Evolutionary conservation across 805 yeast species (phyloP).

Genomic region (Wickerhamomyces canadensis): DNA sequence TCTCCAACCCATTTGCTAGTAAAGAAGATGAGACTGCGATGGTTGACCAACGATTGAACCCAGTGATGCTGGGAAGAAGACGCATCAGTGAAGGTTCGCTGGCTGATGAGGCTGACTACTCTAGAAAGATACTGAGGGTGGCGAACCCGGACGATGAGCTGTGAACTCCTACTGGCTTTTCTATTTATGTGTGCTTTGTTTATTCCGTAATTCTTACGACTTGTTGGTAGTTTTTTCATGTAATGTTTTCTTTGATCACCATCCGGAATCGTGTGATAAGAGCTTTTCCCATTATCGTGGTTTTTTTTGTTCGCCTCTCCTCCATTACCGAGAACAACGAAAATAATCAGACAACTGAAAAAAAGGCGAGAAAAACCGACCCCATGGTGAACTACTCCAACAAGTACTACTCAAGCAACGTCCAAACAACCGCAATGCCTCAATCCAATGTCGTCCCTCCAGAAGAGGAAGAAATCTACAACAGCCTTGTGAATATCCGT

Average conservation of each 20-base stretch:
- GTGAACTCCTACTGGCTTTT: neutral
- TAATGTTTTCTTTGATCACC: too few relatives aligned
- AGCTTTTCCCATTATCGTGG: too few relatives aligned
- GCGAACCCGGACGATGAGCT: constrained; percentile 73
- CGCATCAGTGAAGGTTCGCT: constrained; percentile 80
- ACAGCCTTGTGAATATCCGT: constrained; percentile 37
- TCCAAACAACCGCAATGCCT: constrained; percentile 15
- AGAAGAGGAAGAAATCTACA: constrained; percentile 33
- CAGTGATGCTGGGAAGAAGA: constrained; percentile 76
- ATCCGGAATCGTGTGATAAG: too few relatives aligned
- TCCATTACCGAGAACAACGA: neutral
- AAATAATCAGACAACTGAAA: neutral
- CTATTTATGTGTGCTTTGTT: neutral
- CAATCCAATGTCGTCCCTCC: constrained; percentile 31
- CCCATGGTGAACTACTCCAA: too few relatives aligned
- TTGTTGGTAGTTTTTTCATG: too few relatives aligned
- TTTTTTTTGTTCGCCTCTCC: too few relatives aligned
- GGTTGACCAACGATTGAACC: constrained; percentile 64
- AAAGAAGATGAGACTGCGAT: constrained; percentile 49
- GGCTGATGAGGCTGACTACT: constrained; percentile 80
- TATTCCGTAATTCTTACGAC: neutral
- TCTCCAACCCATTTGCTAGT: constrained; percentile 55
- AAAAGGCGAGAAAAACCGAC: neutral
- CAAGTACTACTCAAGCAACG: too few relatives aligned
- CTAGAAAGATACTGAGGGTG: constrained; percentile 75